A percentile compares a stretch with the other conserved stretches of the same genome.
These are phyloP conservation scores for Grifola frondosa DNA, from an alignment of 1,284 basidiomycete species.

Conservation along the genomic window DNA sequence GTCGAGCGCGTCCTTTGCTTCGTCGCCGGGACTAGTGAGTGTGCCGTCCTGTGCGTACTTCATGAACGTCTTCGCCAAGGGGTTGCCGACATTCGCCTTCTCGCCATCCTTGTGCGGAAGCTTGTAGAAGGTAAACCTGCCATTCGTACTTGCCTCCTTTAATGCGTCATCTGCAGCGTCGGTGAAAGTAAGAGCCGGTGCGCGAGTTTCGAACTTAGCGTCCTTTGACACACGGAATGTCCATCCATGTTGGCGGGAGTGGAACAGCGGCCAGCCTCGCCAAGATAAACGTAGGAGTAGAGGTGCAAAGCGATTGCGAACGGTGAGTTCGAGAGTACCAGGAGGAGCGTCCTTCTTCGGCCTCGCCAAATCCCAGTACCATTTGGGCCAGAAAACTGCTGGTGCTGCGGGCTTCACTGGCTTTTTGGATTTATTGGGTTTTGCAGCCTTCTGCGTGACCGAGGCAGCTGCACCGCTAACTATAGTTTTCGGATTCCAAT, in stretches of 20 bases:
- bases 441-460: slow-evolving; percentile 12
- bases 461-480: background rate
- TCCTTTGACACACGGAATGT: slow-evolving; percentile 71
- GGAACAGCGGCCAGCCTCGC: slow-evolving; percentile 83
- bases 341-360: slow-evolving; percentile 65
- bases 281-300: slow-evolving; percentile 87
- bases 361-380: slow-evolving; percentile 92
- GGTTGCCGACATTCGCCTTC: slow-evolving; percentile 90
- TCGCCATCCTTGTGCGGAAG: slow-evolving; percentile 97
- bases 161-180: slow-evolving; percentile 62
- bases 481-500: slow-evolving; percentile 50
- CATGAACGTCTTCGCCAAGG: slow-evolving; percentile 88
- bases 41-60: slow-evolving; percentile 86
- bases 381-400: slow-evolving; percentile 77
- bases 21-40: slow-evolving; percentile 74
- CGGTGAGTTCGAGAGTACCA: slow-evolving; percentile 82
- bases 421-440: slow-evolving; percentile 24
- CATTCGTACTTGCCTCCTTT: slow-evolving; percentile 42
- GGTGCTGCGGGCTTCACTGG: slow-evolving; percentile 38
- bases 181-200: slow-evolving; percentile 51
- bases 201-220: slow-evolving; percentile 39
- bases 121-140: slow-evolving; percentile 77
- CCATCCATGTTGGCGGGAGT: slow-evolving; percentile 92
- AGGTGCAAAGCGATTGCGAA: slow-evolving; percentile 82
- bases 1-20: slow-evolving; percentile 83